A percentile compares a stretch with the other conserved stretches of the same genome.
phyloP scores from a whole-genome alignment of 306 rosid species.

The Morella rubra region DNA sequence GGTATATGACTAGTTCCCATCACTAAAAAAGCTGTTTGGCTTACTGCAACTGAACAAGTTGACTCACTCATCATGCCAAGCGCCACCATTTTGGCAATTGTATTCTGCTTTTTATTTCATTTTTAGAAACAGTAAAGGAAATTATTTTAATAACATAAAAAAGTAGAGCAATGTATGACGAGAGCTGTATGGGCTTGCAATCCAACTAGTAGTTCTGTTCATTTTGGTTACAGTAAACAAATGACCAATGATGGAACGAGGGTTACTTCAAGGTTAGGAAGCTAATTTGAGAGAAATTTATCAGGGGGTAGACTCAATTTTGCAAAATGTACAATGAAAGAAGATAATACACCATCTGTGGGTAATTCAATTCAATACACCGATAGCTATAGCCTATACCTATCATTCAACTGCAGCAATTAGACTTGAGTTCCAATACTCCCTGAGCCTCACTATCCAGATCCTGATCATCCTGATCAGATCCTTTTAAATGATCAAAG shows the following conservation, averaged over 20 bases:
- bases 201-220: not conserved
- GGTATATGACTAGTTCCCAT: too few species aligned
- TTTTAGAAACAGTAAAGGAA: too few species aligned
- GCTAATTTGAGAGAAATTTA: not conserved
- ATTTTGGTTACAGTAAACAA: not conserved
- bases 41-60: too few species aligned
- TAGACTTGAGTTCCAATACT: not conserved
- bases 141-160: too few species aligned
- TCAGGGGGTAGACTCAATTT: not conserved
- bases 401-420: too few species aligned
- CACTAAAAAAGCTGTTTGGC: too few species aligned
- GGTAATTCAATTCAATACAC: not conserved
- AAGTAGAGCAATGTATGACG: too few species aligned
- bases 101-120: too few species aligned
- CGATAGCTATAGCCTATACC: too few species aligned
- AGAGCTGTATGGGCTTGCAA: not conserved
- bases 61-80: too few species aligned
- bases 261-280: not conserved
- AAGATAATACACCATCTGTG: not conserved
- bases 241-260: not conserved
- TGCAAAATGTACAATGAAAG: not conserved
- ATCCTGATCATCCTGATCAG: conserved; percentile 19
- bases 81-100: too few species aligned
- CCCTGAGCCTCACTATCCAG: conserved; percentile 7
- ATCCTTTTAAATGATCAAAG: conserved; percentile 26